Percentiles rank a stretch among this genome's conserved stretches.
Conservation (phyloP, 2,329 filamentous ascomycete species). For the Nothopassalora personata region DNA sequence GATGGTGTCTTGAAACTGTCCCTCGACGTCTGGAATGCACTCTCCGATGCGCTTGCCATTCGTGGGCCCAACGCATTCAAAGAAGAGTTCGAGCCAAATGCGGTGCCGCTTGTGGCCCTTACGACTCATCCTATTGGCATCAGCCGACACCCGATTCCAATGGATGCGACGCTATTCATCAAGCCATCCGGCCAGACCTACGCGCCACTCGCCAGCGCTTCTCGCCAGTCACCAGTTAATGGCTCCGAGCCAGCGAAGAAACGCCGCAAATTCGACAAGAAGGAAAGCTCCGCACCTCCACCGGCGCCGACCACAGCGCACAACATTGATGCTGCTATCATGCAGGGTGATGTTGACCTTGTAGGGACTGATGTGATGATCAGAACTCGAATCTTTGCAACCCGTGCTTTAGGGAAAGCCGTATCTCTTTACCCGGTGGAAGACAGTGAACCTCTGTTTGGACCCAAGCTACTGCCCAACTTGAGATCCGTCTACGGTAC, state of each 20-base stretch:
- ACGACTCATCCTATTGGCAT: constrained; percentile 89
- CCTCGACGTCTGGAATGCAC: constrained; percentile 76
- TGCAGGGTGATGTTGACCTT: constrained; percentile 91
- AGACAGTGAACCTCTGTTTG: constrained; percentile 58
- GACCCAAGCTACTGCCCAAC: constrained; percentile 58
- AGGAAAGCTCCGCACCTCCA: constrained; percentile 57
- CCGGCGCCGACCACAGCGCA: constrained; percentile 58
- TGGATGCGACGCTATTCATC: constrained; percentile 85
- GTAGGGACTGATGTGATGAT: constrained; percentile 86
- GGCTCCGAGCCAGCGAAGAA: constrained; percentile 65
- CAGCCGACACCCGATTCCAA: constrained; percentile 80
- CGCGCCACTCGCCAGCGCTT: constrained; percentile 44
- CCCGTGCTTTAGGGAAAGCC: constrained; percentile 77
- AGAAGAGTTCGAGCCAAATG: constrained; percentile 66
- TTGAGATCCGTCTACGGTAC: constrained; percentile 73
- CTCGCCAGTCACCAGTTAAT: constrained; percentile 41
- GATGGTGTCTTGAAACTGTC: constrained; percentile 76
- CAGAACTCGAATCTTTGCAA: constrained; percentile 80
- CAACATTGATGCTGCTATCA: constrained; percentile 96
- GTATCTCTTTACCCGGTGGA: constrained; percentile 69
- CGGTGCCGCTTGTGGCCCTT: constrained; percentile 76
- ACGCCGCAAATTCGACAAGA: constrained; percentile 78
- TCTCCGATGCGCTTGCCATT: constrained; percentile 62
- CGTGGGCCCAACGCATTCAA: constrained; percentile 61
- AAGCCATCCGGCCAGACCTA: constrained; percentile 88